phyloP scores from a whole-genome alignment of 805 yeast species.

The Wickerhamiella sergipiensis region DNA sequence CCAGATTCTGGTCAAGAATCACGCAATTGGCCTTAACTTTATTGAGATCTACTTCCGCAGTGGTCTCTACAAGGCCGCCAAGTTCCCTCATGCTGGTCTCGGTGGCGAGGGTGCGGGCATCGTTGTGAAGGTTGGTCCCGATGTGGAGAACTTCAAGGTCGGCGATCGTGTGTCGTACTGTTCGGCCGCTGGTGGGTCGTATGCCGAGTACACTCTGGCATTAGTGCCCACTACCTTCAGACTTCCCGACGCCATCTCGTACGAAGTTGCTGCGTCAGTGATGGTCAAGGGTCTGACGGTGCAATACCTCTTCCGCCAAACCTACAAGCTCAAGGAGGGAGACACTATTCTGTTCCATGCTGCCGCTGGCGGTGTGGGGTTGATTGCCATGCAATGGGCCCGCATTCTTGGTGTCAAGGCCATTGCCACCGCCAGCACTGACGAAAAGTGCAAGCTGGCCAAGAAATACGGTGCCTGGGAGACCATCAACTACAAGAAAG shows the following conservation, averaged over 20 bases:
- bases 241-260: constrained; percentile 37
- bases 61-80: constrained; percentile 52
- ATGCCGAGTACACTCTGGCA: constrained; percentile 57
- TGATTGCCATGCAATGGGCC: constrained; percentile 51
- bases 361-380: constrained; percentile 94
- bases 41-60: constrained; percentile 73
- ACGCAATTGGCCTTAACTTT: constrained; percentile 67
- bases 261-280: constrained; percentile 42
- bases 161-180: constrained; percentile 48
- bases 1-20: constrained; percentile 60
- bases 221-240: constrained; percentile 27
- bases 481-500: constrained; percentile 32
- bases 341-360: constrained; percentile 74
- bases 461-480: constrained; percentile 65
- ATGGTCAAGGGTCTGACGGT: constrained; percentile 68
- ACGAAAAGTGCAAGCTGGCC: constrained; percentile 55
- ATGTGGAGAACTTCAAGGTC: constrained; percentile 32
- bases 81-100: constrained; percentile 45
- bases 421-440: constrained; percentile 73
- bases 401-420: constrained; percentile 56
- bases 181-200: constrained; percentile 52
- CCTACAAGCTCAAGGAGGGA: constrained; percentile 51
- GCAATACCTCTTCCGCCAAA: constrained; percentile 50
- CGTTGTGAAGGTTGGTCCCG: constrained; percentile 36
- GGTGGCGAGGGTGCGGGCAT: constrained; percentile 47